Percentiles rank a stretch among this genome's conserved stretches.
These are phyloP conservation scores for Sporothrix pallida DNA, from an alignment of 2,329 filamentous ascomycete genomes.

Conservation along the genomic window DNA sequence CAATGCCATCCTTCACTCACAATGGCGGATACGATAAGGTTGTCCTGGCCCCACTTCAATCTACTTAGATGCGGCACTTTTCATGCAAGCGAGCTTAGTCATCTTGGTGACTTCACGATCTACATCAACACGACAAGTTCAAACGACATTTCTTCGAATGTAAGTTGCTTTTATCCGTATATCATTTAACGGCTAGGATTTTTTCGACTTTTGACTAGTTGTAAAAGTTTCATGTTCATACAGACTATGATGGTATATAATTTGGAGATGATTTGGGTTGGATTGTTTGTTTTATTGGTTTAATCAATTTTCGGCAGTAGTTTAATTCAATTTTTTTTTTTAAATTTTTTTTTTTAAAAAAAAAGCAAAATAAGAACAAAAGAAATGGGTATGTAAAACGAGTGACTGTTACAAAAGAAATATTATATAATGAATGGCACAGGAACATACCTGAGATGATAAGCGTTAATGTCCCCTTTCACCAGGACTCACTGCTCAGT, in stretches of 20 bases:
- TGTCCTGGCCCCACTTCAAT: not conserved
- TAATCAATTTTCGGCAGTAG: not conserved
- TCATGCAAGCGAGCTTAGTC: constrained; percentile 21
- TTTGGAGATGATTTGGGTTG: no score
- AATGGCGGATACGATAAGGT: no score
- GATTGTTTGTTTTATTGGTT: not conserved
- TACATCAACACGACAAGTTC: not conserved
- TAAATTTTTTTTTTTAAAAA: not conserved
- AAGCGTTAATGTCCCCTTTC: not conserved
- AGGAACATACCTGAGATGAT: constrained; percentile 9
- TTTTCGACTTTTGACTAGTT: no score
- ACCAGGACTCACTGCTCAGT: no score
- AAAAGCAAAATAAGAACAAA: not conserved
- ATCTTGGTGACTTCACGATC: not conserved
- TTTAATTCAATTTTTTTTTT: not conserved
- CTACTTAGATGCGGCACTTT: no score
- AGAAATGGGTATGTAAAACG: not conserved
- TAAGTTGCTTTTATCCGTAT: no score
- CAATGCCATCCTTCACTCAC: no score
- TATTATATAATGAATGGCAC: not conserved
- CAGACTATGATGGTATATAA: no score
- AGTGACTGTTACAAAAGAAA: constrained; percentile 10
- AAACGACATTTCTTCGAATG: no score
- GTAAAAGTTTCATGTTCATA: no score
- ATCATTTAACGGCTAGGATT: no score